Evolutionary conservation across 2,329 filamentous ascomycete genomes (phyloP), one percentile per base, ranked within the genome.

Genomic region (Neonectria neomacrospora): DNA sequence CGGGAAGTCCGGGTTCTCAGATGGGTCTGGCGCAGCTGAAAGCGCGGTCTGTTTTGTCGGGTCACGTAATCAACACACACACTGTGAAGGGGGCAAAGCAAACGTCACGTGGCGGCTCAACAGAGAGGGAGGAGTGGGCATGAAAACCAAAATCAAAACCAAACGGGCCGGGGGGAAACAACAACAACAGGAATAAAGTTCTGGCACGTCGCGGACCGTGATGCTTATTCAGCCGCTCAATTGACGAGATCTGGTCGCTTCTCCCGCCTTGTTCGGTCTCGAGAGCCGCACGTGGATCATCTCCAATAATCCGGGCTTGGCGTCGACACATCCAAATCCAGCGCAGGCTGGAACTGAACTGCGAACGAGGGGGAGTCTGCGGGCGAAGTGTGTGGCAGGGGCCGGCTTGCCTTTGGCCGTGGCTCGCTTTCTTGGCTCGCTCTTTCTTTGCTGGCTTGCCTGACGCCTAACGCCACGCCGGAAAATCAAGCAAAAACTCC

Each of bases 391-490:
- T 14, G 34, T 45, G 52, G 54, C 45, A 57, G 54, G 32, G 54
- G 54, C 45, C 16, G 45, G 54, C 32, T 57, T 57, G 54, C 45
- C 45, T 48, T 16, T 47, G 42, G 42, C 42, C 22, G 12, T 28
- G 44, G 23, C 44, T 57, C 42, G 22, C 54, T n/a, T n/a, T n/a
- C n/a, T n/a, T n/a, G n/a, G n/a, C n/a, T n/a, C n/a, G n/a, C n/a
- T 16, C 16, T 51, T 59, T 30, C 7, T 16, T 58, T 55, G 55
- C 48, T 64, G 42, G 54, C 50, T 57, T 34, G 61, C 65, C 48
- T 62, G 58, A 63, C 54, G 48, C 65, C 65, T 64, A 56, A 70
- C 68, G 67, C 67, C 66, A 67, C 68, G 61, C 61, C 58, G 54
- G 53, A 44, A 56, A 58, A 61, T 61, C 56, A 62, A 63, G 56